Evolutionary conservation across 441 rosid species (phyloP).

Genomic region (Geranium incanum): DNA sequence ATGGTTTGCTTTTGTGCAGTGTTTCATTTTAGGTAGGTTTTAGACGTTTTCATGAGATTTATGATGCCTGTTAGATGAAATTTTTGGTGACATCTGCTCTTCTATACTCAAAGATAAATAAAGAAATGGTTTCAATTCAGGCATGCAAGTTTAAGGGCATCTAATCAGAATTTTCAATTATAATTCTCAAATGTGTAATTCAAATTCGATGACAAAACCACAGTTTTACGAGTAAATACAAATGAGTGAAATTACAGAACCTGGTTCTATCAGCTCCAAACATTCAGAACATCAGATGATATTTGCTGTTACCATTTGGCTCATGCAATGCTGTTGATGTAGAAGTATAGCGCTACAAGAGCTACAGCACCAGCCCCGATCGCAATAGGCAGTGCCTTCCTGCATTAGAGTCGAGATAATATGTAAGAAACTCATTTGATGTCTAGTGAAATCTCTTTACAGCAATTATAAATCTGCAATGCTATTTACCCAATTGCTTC

Average conservation of each 20-base stretch:
- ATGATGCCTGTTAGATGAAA: too few relatives aligned
- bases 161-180: neutral
- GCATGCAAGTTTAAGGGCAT: neutral
- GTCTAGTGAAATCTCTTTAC: neutral
- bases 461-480: neutral
- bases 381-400: slow-evolving; percentile 68
- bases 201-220: neutral
- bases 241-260: neutral
- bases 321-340: slow-evolving; percentile 47
- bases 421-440: neutral
- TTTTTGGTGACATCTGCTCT: too few relatives aligned
- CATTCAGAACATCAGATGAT: neutral
- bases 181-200: neutral
- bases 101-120: too few relatives aligned
- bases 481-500: slow-evolving; percentile 60
- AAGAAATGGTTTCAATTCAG: neutral
- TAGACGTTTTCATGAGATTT: too few relatives aligned
- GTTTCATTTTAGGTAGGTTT: too few relatives aligned
- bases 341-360: slow-evolving; percentile 71
- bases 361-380: slow-evolving; percentile 53
- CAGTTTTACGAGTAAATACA: neutral
- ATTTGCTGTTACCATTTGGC: slow-evolving; percentile 2
- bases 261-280: neutral
- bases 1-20: too few relatives aligned
- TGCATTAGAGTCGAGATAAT: slow-evolving; percentile 23